phyloP scores from a whole-genome alignment of 164 flowering plant species.

The Aristolochia californica region DNA sequence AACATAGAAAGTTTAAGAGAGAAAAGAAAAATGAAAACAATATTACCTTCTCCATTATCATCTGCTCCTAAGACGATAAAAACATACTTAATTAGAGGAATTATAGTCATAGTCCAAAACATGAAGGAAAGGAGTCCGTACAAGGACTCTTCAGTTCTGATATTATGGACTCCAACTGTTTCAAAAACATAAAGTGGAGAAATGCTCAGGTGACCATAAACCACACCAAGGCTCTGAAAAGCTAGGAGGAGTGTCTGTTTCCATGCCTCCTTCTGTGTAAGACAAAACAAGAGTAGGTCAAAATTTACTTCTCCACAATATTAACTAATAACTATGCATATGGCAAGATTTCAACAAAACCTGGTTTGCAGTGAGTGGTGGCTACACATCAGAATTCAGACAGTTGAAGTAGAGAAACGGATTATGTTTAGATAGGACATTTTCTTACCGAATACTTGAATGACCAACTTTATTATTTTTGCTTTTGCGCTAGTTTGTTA shows the following conservation, averaged over 20 bases:
- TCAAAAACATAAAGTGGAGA: constrained; percentile 56
- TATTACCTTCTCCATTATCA: constrained; percentile 57
- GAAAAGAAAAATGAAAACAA: not conserved
- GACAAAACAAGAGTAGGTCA: no score
- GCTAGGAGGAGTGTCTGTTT: constrained; percentile 39
- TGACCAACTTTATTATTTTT: no score
- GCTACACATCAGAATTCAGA: no score
- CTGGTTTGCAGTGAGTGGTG: no score
- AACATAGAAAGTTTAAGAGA: not conserved
- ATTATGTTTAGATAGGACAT: no score
- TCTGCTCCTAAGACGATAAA: constrained; percentile 46
- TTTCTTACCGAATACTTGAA: no score
- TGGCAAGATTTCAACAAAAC: no score
- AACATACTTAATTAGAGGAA: constrained; percentile 52
- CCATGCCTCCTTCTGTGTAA: constrained; percentile 36
- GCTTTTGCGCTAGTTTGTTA: no score
- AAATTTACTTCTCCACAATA: no score
- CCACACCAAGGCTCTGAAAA: constrained; percentile 64
- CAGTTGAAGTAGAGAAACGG: no score
- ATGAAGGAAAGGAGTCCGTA: constrained; percentile 48
- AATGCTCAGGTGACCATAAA: constrained; percentile 56
- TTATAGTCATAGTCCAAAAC: constrained; percentile 54
- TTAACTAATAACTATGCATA: no score
- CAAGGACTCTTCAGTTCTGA: constrained; percentile 24
- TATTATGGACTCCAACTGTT: constrained; percentile 19